phyloP scores from a whole-genome alignment of 768 basidiomycete genomes.

The Suillus occidentalis region DNA sequence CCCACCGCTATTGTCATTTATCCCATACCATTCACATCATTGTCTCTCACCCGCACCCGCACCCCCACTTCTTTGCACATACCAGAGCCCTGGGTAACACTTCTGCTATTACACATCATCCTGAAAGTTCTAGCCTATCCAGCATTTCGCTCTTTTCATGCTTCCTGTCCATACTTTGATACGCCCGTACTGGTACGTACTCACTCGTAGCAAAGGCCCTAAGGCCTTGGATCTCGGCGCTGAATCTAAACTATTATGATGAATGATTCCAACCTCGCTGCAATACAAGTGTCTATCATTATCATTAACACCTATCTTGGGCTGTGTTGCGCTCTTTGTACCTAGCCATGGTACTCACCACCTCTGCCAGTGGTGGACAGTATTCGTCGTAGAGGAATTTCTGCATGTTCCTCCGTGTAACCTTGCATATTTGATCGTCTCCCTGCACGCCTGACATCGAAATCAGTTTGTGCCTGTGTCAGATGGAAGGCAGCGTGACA shows the following conservation, averaged over 20 bases:
- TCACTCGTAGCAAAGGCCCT: neutral
- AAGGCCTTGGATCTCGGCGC: neutral
- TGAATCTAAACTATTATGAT: neutral
- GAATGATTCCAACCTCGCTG: neutral
- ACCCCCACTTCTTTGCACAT: slow-evolving; percentile 16
- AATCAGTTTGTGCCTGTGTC: neutral
- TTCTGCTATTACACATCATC: neutral
- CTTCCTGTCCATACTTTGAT: neutral
- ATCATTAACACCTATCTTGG: too few species aligned
- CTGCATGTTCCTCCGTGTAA: neutral
- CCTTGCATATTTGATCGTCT: neutral
- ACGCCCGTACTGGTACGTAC: neutral
- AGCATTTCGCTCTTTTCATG: neutral
- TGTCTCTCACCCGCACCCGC: slow-evolving; percentile 1
- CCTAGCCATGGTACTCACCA: neutral
- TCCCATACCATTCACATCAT: neutral
- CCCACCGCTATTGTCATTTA: neutral
- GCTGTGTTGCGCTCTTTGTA: neutral
- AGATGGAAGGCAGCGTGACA: neutral
- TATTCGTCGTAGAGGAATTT: neutral
- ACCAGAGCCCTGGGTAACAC: slow-evolving; percentile 25
- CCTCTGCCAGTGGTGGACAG: neutral
- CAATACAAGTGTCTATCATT: too few species aligned
- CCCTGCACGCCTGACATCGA: neutral
- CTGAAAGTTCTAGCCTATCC: neutral